A percentile compares a stretch with the other conserved stretches of the same genome.
Evolutionary conservation across 2,329 filamentous ascomycete species (phyloP).

Genomic region (Aphanocladium album): DNA sequence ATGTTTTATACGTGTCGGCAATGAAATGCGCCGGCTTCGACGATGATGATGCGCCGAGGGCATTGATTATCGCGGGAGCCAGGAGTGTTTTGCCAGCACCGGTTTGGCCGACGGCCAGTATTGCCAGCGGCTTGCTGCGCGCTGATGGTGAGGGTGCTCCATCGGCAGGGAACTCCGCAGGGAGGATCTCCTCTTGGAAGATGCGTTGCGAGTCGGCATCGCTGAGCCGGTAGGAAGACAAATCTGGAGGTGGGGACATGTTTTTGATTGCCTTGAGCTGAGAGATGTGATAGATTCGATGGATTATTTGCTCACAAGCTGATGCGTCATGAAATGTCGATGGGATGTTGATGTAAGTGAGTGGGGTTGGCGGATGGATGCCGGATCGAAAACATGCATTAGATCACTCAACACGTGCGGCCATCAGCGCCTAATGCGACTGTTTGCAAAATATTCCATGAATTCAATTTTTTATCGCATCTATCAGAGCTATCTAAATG

Average conservation of each 20-base stretch:
- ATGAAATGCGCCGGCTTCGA: constrained; percentile 35
- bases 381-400: neutral
- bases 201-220: constrained; percentile 25
- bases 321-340: no score
- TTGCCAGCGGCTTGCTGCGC: constrained; percentile 28
- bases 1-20: constrained; percentile 45
- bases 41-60: constrained; percentile 21
- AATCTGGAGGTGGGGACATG: constrained; percentile 22
- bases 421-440: neutral
- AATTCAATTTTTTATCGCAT: no score
- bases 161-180: constrained; percentile 27
- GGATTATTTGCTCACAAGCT: neutral
- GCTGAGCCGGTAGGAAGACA: constrained; percentile 28
- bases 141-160: constrained; percentile 9
- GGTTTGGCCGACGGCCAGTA: constrained; percentile 43
- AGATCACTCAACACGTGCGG: neutral
- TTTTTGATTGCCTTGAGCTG: neutral
- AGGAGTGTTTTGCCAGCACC: constrained; percentile 45
- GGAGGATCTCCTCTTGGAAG: constrained; percentile 28
- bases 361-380: neutral
- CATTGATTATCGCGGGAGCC: constrained; percentile 32
- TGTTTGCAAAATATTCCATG: no score
- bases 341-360: constrained; percentile 1
- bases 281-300: neutral
- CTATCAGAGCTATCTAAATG: neutral